Conservation (phyloP, 78 protist genomes). For the Monosiga brevicollis region DNA sequence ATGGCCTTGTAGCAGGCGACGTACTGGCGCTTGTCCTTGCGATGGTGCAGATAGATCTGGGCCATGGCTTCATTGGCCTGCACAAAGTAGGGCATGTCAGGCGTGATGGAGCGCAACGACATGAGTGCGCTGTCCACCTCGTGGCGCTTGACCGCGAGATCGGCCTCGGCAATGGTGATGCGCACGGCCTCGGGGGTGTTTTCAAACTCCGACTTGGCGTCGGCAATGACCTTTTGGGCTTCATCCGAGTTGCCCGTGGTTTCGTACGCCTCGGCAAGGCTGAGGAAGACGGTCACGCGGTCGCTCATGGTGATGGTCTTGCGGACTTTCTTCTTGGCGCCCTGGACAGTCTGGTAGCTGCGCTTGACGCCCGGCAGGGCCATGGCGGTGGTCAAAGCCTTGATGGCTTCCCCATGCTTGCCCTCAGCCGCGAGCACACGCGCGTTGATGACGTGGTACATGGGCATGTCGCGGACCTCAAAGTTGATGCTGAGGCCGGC, state of each 20-base stretch:
- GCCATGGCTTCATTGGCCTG: slow-evolving; percentile 43
- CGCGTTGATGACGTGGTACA: slow-evolving; percentile 40
- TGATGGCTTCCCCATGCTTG: slow-evolving; percentile 15
- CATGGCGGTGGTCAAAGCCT: slow-evolving; percentile 23
- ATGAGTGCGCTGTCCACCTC: slow-evolving; percentile 30
- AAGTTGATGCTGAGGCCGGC: slow-evolving; percentile 37
- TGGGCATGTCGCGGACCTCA: slow-evolving; percentile 30
- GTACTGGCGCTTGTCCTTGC: slow-evolving; percentile 28
- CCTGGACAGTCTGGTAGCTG: neutral
- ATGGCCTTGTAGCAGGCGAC: slow-evolving; percentile 46
- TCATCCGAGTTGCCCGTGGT: slow-evolving; percentile 1
- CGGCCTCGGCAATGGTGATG: slow-evolving; percentile 19
- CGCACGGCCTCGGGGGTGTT: neutral
- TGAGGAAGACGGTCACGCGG: neutral
- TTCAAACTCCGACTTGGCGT: slow-evolving; percentile 12
- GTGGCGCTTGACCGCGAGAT: slow-evolving; percentile 5
- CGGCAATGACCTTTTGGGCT: slow-evolving; percentile 9
- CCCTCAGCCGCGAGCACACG: neutral
- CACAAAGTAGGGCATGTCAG: slow-evolving; percentile 24
- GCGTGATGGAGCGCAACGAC: slow-evolving; percentile 10
- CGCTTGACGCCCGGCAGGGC: slow-evolving; percentile 32
- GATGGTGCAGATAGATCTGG: slow-evolving; percentile 28
- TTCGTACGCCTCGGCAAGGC: too few species aligned
- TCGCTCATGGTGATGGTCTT: neutral
- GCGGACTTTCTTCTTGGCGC: neutral